Evolutionary conservation across 345 rosid species (phyloP).

Genomic region (Ceriops zippeliana): DNA sequence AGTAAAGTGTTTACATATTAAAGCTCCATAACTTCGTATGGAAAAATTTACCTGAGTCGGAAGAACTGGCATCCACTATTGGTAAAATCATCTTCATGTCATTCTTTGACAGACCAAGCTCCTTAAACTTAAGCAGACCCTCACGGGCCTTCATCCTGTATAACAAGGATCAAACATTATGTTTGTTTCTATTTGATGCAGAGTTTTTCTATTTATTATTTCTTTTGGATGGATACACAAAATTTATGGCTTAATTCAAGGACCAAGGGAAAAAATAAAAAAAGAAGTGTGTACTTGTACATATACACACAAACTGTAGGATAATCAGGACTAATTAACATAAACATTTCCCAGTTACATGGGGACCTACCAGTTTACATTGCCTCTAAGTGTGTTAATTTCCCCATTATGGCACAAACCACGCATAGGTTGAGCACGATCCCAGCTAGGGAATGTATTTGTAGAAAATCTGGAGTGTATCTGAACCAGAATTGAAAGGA

Average conservation of each 20-base stretch:
- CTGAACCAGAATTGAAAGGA: constrained; percentile 42
- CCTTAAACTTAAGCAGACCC: constrained; percentile 88
- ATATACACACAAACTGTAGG: too few relatives aligned
- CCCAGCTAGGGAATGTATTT: constrained; percentile 99
- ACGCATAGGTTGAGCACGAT: constrained; percentile 99
- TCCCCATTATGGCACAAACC: constrained; percentile 97
- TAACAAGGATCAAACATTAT: background rate
- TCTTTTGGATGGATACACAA: too few relatives aligned
- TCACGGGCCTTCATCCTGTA: constrained; percentile 99
- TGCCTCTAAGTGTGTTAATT: constrained; percentile 96
- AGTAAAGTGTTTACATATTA: background rate
- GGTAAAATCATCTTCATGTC: constrained; percentile 96
- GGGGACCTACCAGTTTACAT: constrained; percentile 73
- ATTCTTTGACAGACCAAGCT: constrained; percentile 84
- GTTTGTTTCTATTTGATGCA: constrained; percentile 13
- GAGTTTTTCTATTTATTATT: too few relatives aligned
- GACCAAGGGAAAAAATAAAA: background rate
- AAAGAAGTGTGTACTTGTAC: too few relatives aligned
- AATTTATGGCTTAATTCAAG: background rate
- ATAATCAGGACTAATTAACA: background rate
- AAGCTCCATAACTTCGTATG: background rate
- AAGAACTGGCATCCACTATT: constrained; percentile 94
- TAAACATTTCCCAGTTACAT: constrained; percentile 9
- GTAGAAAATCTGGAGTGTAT: constrained; percentile 96
- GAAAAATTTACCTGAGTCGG: constrained; percentile 74